phyloP scores from a whole-genome alignment of 306 rosid genomes.

The Citrullus amarus region DNA sequence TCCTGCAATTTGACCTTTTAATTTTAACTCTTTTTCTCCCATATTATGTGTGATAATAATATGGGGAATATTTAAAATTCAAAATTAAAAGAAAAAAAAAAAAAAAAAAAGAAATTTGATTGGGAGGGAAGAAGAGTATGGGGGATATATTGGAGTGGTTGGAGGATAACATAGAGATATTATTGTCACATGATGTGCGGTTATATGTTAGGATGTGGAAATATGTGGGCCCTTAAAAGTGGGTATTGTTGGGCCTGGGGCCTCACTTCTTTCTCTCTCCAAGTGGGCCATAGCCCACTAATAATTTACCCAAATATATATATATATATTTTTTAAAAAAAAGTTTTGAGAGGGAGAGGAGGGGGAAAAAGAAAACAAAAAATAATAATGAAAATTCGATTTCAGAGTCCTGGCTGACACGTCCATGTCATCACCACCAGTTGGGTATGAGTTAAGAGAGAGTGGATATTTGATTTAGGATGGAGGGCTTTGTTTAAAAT shows the following conservation, averaged over 20 bases:
- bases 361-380: neutral
- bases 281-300: slow-evolving; percentile 12
- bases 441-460: neutral
- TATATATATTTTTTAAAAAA: no score
- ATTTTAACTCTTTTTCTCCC: no score
- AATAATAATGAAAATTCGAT: neutral
- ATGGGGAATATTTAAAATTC: no score
- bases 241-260: slow-evolving; percentile 4
- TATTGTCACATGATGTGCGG: neutral
- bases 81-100: neutral
- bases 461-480: neutral
- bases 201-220: neutral
- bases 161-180: neutral
- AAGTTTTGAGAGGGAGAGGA: neutral
- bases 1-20: no score
- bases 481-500: neutral
- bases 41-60: no score
- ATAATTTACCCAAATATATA: neutral
- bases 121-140: neutral
- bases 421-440: neutral
- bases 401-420: slow-evolving; percentile 1
- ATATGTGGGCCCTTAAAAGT: neutral
- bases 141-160: neutral
- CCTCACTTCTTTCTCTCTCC: neutral
- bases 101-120: neutral